A percentile compares a stretch with the other conserved stretches of the same genome.
Evolutionary conservation across 371 early-diverging fungal genomes (phyloP).

Genomic region (Circinella umbellata): DNA sequence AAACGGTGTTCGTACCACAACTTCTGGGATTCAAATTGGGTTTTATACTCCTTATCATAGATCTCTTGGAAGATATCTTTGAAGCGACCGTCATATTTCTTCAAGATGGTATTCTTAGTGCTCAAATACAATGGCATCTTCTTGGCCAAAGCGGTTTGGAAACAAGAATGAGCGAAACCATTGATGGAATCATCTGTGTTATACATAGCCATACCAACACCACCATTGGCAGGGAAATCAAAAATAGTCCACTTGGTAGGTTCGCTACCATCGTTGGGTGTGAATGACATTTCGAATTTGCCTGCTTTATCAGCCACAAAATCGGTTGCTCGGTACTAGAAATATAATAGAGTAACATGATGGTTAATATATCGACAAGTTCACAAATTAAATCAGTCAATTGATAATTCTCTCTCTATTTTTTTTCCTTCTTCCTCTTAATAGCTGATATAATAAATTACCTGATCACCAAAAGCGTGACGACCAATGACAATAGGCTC

Average conservation of each 20-base stretch:
- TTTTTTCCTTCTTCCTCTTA: background rate
- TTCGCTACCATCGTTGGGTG: slow-evolving; percentile 77
- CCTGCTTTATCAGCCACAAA: slow-evolving; percentile 84
- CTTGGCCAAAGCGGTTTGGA: slow-evolving; percentile 87
- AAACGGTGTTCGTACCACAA: slow-evolving; percentile 95
- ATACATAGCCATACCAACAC: slow-evolving; percentile 94
- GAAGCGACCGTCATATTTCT: slow-evolving; percentile 95
- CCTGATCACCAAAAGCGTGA: slow-evolving; percentile 95
- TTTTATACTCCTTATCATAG: slow-evolving; percentile 72
- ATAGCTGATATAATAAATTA: slow-evolving; percentile 11
- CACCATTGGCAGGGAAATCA: slow-evolving; percentile 73
- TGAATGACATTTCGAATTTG: slow-evolving; percentile 85
- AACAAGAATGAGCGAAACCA: slow-evolving; percentile 91
- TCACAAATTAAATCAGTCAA: too few species aligned
- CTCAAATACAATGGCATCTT: slow-evolving; percentile 89
- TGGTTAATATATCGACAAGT: too few species aligned
- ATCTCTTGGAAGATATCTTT: slow-evolving; percentile 92
- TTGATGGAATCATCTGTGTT: slow-evolving; percentile 87
- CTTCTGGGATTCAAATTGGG: slow-evolving; percentile 65
- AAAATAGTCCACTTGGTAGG: slow-evolving; percentile 67
- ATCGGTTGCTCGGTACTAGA: slow-evolving; percentile 87
- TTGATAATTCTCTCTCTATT: background rate
- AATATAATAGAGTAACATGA: too few species aligned
- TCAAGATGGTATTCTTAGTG: slow-evolving; percentile 95
- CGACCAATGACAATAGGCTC: slow-evolving; percentile 93